Base-by-base conservation (phyloP, 2,329 filamentous ascomycete species). In the Capronia coronata region DNA sequence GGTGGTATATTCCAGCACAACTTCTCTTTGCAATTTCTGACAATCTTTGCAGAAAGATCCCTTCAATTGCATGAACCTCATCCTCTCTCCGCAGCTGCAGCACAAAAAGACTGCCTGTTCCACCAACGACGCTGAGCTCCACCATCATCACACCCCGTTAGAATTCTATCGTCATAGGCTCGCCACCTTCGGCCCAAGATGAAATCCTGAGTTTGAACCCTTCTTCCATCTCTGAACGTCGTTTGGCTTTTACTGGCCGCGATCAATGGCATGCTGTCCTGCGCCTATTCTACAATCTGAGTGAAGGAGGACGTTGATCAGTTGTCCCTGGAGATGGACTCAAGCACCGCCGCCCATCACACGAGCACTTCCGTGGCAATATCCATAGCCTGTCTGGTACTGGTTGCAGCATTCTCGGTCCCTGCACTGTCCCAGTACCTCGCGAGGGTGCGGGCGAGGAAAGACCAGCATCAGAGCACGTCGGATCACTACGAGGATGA, bases 401-500 rank as follows among this genome's bases (percentile, higher is more conserved):
- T 49, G 10, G 51, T 61, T n/a, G 43, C 53, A 2, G 38, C 42
- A 11, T 30, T 56, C 16, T 59, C 49, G 27, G 30, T 42, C 25
- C 59, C 52, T 39, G 49, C 51, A 18, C 34, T 48, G 19, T 40
- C 37, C 14, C 53, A 55, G 27, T 21, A 42, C 35, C 8, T 54
- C 16, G 10, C 27, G 18, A 44, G 50, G 14, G 4, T 55, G 21
- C 52, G 45, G 19, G 35, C 42, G 8, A 48, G 32, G 37, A 54
- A 55, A 23, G 46, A 42, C 19, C 52, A 56, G 7, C 51, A 55
- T 45, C 49, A 50, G 22, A 32, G 48, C 23, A 27, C 55, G 9
- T 60, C 59, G 11, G 67, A 74, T 9, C 69, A 74, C 10, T 89
- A 89, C 61, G 71, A 81, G 58, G 86, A 90, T 61, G 68, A 75